Conservation (phyloP, 177 flowering plant genomes). For the Tripterygium wilfordii region DNA sequence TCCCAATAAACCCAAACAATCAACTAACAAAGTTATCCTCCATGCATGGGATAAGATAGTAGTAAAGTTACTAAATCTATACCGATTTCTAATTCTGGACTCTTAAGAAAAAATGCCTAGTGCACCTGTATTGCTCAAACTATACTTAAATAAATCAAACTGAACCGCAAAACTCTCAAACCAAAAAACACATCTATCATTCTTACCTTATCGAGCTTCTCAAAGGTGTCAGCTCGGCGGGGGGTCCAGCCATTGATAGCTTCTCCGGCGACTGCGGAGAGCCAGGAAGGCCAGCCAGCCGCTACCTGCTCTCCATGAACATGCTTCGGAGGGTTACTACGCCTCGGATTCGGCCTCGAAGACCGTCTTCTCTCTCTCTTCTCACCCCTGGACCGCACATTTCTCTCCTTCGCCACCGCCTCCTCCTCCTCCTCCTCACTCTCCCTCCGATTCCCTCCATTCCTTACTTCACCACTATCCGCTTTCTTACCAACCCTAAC, state of each 20-base stretch:
- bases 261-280: conserved; percentile 78
- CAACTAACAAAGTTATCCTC: too few species aligned
- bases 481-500: conserved; percentile 6
- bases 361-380: conserved; percentile 39
- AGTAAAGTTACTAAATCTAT: too few species aligned
- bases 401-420: too few species aligned
- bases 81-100: too few species aligned
- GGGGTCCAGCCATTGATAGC: conserved; percentile 91
- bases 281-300: conserved; percentile 94
- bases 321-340: conserved; percentile 56
- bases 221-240: conserved; percentile 75
- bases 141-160: conserved; percentile 2
- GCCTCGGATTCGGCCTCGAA: conserved; percentile 50
- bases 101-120: not conserved
- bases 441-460: conserved; percentile 15
- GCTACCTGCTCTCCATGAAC: conserved; percentile 81
- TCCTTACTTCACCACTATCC: conserved; percentile 17
- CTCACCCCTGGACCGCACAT: not conserved
- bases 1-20: conserved; percentile 6
- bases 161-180: not conserved
- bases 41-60: too few species aligned
- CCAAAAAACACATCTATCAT: not conserved
- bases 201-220: conserved; percentile 77
- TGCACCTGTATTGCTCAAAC: not conserved
- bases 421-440: conserved; percentile 13